Evolutionary conservation across 192 early-diverging fungal genomes (phyloP), one percentile per base, ranked within the genome.

Genomic region (Umbelopsis sp.): DNA sequence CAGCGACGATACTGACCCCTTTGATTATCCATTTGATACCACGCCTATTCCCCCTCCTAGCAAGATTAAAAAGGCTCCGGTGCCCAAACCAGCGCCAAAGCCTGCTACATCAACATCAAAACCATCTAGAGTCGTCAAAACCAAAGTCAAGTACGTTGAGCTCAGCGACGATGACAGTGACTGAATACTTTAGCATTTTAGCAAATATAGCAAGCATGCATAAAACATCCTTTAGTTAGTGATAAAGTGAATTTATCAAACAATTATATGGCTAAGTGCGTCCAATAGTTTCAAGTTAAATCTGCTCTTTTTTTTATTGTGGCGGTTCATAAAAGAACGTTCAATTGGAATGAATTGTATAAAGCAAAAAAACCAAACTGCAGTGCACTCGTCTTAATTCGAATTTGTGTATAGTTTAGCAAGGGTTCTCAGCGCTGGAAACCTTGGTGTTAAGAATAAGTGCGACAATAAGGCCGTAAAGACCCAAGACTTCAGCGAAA

Each of bases 401-500:
- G n/a, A 35, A 11, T 33, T 18, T 61, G 25, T 61, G 30, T 61
- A 61, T 61, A 61, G 55, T 61, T 61, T 61, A 61, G 58, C 70
- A 71, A 41, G 45, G 45, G 58, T 49, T 64, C 46, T 75, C 76
- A 66, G 55, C 68, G 18, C 66, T 46, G 49, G 67, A 72, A 33
- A 85, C 87, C 86, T 93, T 94, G 67, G 93, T 92, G 72, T 94
- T 94, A 64, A 94, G 79, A 72, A 94, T 94, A 51, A 94, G 85
- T 11, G 90, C 91, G 21, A 94, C 93, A 75, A 94, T 94, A 61
- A 94, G 80, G 35, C 92, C 92, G 72, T 96, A 94, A 67, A 93
- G 86, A 66, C 91, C 92, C 84, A 95, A 79, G 22, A 96, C 92
- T 79, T 94, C 92, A 52, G 92, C 93, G 76, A 94, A 94, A 91